Evolutionary conservation across 345 rosid genomes (phyloP), one percentile per base, ranked within the genome.

Genomic region (Euclidium syriacum): DNA sequence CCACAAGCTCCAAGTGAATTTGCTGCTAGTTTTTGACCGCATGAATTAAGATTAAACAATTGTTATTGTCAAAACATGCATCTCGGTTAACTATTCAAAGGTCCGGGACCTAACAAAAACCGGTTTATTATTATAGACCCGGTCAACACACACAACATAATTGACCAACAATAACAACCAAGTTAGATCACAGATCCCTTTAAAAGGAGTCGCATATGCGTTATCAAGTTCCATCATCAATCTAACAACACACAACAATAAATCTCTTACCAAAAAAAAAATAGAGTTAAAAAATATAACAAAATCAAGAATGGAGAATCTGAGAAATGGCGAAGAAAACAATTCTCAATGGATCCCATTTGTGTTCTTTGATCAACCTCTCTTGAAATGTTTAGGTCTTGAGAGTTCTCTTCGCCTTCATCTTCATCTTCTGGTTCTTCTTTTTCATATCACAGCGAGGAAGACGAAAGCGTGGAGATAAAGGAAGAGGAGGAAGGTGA

Each of bases 221-320:
- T 51, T 68, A 68, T 38, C 1, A 43, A 69, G 62, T 53, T 69
- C 42, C 68, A 70, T 54, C 68, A 62, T 30, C 68, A 70, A 70
- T 63, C 49, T 52, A 42, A 42, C 56, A 14, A 48, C n/a, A 51
- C 46, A 41, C 33, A 53, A 49, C 12, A 55, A 29, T 35, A 15
- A 2, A 16, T 41, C 50, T 57, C 71, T 47, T 34, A 22, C 12
- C 16, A 40, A n/a, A n/a, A n/a, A n/a, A n/a, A n/a, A n/a, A n/a
- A 30, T 26, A 36, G 0, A 25, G 32, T 1, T 4, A 66, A 44
- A 8, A 29, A 5, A 14, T 36, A 7, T 1, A 58, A 52, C 18
- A n/a, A 12, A 23, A 11, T 6, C 55, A 60, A 36, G 39, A 16
- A 70, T 62, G 74, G 63, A 46, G 22, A 53, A 15, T 36, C 18